Evolutionary conservation across 2,329 filamentous ascomycete genomes (phyloP).

Genomic region (Chaetomiaceae sp.): DNA sequence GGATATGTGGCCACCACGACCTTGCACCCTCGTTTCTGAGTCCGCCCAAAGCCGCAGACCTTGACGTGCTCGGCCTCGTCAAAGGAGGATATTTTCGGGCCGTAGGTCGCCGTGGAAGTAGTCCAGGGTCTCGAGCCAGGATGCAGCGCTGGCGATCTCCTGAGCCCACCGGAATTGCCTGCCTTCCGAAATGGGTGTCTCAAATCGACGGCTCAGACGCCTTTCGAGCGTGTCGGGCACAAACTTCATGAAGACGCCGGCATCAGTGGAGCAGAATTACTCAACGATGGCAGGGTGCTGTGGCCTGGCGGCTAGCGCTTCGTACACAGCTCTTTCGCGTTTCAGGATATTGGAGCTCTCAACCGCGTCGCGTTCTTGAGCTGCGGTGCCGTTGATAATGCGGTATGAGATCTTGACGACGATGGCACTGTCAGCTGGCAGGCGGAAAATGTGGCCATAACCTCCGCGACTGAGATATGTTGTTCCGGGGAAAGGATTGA

Average conservation of each 20-base stretch:
- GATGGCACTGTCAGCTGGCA: background rate
- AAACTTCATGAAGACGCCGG: constrained; percentile 1
- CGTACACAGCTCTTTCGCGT: background rate
- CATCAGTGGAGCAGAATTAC: background rate
- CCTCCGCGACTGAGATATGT: background rate
- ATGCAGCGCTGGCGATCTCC: background rate
- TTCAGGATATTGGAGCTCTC: background rate
- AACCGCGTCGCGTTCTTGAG: background rate
- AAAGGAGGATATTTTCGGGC: constrained; percentile 11
- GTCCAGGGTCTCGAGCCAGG: background rate
- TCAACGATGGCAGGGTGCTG: constrained; percentile 1
- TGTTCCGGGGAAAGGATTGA: constrained; percentile 1
- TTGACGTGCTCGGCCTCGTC: constrained; percentile 12
- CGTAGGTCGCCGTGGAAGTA: constrained; percentile 11
- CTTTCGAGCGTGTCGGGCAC: background rate
- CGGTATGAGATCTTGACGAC: constrained; percentile 2
- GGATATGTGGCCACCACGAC: background rate
- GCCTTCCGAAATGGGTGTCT: background rate
- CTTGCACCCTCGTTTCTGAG: background rate
- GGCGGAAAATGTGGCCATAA: constrained; percentile 1
- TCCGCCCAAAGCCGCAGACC: constrained; percentile 10
- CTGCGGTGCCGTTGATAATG: background rate
- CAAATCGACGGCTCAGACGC: background rate
- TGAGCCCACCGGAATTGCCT: background rate
- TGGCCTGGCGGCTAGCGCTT: background rate